phyloP scores from a whole-genome alignment of 805 yeast species.

The Pichia cabralensis region DNA sequence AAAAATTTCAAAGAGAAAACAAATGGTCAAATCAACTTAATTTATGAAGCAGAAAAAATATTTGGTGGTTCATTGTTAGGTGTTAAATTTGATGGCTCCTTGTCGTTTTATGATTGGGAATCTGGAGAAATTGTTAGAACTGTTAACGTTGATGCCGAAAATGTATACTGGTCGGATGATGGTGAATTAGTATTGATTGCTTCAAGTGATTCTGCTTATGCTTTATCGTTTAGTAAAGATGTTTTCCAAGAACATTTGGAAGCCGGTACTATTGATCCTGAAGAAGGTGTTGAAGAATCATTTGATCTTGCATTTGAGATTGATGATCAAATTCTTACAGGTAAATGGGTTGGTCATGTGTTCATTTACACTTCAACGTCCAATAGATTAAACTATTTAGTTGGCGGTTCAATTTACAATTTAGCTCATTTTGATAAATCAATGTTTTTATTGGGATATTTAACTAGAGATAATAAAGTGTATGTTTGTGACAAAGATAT shows the following conservation, averaged over 20 bases:
- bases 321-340: constrained; percentile 72
- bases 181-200: constrained; percentile 81
- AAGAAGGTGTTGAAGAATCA: constrained; percentile 82
- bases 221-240: constrained; percentile 64
- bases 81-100: constrained; percentile 72
- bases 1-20: constrained; percentile 79
- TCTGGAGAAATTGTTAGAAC: constrained; percentile 74
- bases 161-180: constrained; percentile 85
- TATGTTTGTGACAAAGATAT: constrained; percentile 88
- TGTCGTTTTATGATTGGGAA: constrained; percentile 93
- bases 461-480: constrained; percentile 82
- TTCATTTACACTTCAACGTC: constrained; percentile 82
- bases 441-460: constrained; percentile 79
- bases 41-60: constrained; percentile 67
- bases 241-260: constrained; percentile 53
- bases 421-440: constrained; percentile 87
- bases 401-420: constrained; percentile 88
- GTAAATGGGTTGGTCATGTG: constrained; percentile 96
- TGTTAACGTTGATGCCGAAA: constrained; percentile 77
- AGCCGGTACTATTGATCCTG: constrained; percentile 50
- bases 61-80: constrained; percentile 87
- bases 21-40: constrained; percentile 51
- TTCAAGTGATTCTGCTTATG: constrained; percentile 63
- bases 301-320: constrained; percentile 80
- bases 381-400: constrained; percentile 85